phyloP scores from a whole-genome alignment of 2,329 filamentous ascomycete species.

The Helotiales sp. region DNA sequence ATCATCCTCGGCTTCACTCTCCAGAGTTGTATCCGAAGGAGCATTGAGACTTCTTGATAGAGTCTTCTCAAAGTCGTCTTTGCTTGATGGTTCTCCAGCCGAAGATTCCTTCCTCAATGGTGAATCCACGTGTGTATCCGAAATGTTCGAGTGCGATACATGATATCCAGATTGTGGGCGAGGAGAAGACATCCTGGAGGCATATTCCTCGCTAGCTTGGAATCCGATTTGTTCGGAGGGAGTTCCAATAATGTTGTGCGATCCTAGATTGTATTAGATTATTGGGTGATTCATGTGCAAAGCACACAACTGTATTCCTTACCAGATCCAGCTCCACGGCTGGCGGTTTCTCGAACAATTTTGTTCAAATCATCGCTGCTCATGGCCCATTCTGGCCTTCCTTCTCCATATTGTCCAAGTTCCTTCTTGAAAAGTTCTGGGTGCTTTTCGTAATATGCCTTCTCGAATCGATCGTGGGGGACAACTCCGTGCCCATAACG shows the following conservation, averaged over 20 bases:
- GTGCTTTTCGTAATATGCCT: slow-evolving; percentile 91
- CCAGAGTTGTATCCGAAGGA: slow-evolving; percentile 46
- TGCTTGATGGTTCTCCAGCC: slow-evolving; percentile 40
- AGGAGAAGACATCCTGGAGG: slow-evolving; percentile 76
- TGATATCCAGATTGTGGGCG: slow-evolving; percentile 52
- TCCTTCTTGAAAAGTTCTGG: slow-evolving; percentile 82
- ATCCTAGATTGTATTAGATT: slow-evolving; percentile 55
- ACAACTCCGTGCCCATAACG: slow-evolving; percentile 84
- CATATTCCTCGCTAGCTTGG: slow-evolving; percentile 83
- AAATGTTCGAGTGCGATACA: slow-evolving; percentile 50
- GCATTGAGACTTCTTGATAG: slow-evolving; percentile 45
- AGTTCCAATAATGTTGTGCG: slow-evolving; percentile 66
- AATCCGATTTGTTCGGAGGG: slow-evolving; percentile 92
- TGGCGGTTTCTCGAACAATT: slow-evolving; percentile 76
- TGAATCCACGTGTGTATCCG: slow-evolving; percentile 49
- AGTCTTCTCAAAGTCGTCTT: slow-evolving; percentile 43
- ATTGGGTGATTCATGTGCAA: slow-evolving; percentile 31
- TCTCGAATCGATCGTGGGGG: slow-evolving; percentile 81
- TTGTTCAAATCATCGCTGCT: slow-evolving; percentile 90
- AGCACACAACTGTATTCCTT: slow-evolving; percentile 44
- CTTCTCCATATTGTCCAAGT: slow-evolving; percentile 60
- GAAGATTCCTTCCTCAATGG: slow-evolving; percentile 52
- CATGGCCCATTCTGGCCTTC: slow-evolving; percentile 75
- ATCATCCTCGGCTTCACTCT: slow-evolving; percentile 57
- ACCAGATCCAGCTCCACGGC: slow-evolving; percentile 57